These are phyloP conservation scores for Phytophthora europaea DNA, from an alignment of 352 stramenopile species.

Conservation along the genomic window DNA sequence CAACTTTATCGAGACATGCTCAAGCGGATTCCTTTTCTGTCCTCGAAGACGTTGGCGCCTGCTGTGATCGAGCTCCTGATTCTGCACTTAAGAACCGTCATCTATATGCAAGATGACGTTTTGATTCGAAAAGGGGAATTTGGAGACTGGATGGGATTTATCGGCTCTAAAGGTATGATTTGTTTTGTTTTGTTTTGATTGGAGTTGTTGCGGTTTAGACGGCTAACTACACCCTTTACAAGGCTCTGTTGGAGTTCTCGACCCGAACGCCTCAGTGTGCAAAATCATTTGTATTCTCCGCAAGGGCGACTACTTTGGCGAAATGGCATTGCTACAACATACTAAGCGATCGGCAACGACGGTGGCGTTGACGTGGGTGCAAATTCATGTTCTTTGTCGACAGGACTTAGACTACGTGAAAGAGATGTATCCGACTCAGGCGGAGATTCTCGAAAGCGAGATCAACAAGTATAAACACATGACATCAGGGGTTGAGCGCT, in stretches of 20 bases:
- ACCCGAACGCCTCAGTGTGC: conserved; percentile 51
- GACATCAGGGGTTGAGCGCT: conserved; percentile 59
- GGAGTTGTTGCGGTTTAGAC: no score
- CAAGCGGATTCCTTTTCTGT: conserved; percentile 80
- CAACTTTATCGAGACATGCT: conserved; percentile 83
- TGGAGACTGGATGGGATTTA: conserved; percentile 88
- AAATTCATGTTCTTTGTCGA: conserved; percentile 75
- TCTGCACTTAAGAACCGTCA: conserved; percentile 72
- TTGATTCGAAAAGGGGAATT: conserved; percentile 82
- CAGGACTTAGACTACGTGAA: conserved; percentile 71
- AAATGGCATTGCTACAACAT: conserved; percentile 76
- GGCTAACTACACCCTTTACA: conserved; percentile 43
- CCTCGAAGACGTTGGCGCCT: conserved; percentile 62
- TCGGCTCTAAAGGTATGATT: conserved; percentile 25
- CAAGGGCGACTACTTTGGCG: conserved; percentile 76
- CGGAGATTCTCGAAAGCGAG: conserved; percentile 68
- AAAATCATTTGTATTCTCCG: conserved; percentile 75
- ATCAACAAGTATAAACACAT: conserved; percentile 80
- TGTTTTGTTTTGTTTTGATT: no score
- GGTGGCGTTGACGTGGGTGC: conserved; percentile 75
- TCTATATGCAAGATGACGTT: conserved; percentile 88
- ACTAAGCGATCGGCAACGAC: conserved; percentile 71
- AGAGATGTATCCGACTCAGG: conserved; percentile 65
- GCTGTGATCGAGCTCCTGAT: conserved; percentile 84
- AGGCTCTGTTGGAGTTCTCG: conserved; percentile 72